These are phyloP conservation scores for Erysimum pusillum DNA, from an alignment of 441 rosid species.

Conservation along the genomic window DNA sequence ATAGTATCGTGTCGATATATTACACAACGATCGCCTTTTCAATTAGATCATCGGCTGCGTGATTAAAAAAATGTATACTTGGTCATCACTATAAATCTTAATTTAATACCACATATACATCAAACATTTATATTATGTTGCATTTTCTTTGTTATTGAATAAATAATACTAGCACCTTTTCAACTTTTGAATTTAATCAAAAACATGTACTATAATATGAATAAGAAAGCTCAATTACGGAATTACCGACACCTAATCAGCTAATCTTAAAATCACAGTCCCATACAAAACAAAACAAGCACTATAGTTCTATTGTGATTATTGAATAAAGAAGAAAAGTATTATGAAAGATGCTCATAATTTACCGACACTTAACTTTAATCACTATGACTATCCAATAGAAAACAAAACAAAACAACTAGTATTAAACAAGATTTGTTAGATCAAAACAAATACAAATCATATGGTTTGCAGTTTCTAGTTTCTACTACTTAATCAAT, in stretches of 20 bases:
- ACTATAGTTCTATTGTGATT: slow-evolving; percentile 13
- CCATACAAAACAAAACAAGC: slow-evolving; percentile 40
- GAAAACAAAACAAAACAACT: slow-evolving; percentile 9
- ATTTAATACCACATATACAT: slow-evolving; percentile 7
- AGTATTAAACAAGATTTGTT: slow-evolving; percentile 12
- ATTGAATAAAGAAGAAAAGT: slow-evolving; percentile 4
- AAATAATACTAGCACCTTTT: slow-evolving; percentile 4
- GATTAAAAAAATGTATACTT: slow-evolving; percentile 12
- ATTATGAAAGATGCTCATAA: slow-evolving; percentile 22
- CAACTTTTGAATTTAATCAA: slow-evolving; percentile 5
- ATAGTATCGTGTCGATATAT: slow-evolving; percentile 41
- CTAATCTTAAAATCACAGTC: slow-evolving; percentile 38
- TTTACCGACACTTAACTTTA: slow-evolving; percentile 41
- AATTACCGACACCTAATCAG: slow-evolving; percentile 49
- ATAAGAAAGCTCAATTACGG: slow-evolving; percentile 29
- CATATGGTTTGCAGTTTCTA: neutral
- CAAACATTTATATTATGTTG: slow-evolving; percentile 2
- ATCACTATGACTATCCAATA: neutral
- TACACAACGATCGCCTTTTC: slow-evolving; percentile 31
- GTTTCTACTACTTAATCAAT: neutral
- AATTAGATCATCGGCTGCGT: slow-evolving; percentile 38
- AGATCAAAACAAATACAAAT: slow-evolving; percentile 1
- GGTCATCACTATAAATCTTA: slow-evolving; percentile 13
- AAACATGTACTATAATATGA: slow-evolving; percentile 2
- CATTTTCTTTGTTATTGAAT: slow-evolving; percentile 17